Evolutionary conservation across 1,284 basidiomycete genomes (phyloP).

Genomic region (Puccinia horiana): DNA sequence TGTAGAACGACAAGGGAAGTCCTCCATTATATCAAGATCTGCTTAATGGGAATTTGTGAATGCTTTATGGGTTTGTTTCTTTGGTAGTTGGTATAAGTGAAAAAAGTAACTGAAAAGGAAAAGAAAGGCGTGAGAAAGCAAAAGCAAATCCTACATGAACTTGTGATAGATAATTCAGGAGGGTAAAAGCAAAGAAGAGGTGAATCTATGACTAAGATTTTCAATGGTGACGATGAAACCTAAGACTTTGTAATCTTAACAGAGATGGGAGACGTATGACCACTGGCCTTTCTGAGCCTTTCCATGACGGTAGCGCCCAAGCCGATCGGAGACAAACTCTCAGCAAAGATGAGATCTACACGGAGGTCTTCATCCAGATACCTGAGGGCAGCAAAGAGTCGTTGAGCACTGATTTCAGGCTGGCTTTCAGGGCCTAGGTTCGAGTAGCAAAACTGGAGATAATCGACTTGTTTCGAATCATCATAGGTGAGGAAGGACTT

Average conservation of each 20-base stretch:
- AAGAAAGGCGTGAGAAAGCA: too few relatives aligned
- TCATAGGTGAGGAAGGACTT: slow-evolving; percentile 15
- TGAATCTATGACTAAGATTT: background rate
- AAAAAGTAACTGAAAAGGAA: too few relatives aligned
- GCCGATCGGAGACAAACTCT: slow-evolving; percentile 8
- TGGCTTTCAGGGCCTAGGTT: slow-evolving; percentile 26
- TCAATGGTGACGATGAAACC: background rate
- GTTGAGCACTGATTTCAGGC: slow-evolving; percentile 39
- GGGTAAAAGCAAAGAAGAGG: background rate
- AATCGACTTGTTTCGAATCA: background rate
- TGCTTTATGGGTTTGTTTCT: too few relatives aligned
- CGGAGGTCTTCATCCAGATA: slow-evolving; percentile 26
- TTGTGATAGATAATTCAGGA: background rate
- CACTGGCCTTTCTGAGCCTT: slow-evolving; percentile 37
- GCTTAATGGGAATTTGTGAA: too few relatives aligned
- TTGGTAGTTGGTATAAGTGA: too few relatives aligned
- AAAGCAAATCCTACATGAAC: too few relatives aligned
- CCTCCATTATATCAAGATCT: too few relatives aligned
- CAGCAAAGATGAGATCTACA: slow-evolving; percentile 45
- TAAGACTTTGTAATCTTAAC: background rate
- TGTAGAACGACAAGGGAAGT: too few relatives aligned
- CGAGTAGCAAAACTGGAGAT: slow-evolving; percentile 14
- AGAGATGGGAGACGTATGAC: background rate
- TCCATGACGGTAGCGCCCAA: slow-evolving; percentile 48
- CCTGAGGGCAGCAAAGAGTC: slow-evolving; percentile 29